Evolutionary conservation across 148 eudicot genomes (phyloP).

Genomic region (Vaccinium myrtillus): DNA sequence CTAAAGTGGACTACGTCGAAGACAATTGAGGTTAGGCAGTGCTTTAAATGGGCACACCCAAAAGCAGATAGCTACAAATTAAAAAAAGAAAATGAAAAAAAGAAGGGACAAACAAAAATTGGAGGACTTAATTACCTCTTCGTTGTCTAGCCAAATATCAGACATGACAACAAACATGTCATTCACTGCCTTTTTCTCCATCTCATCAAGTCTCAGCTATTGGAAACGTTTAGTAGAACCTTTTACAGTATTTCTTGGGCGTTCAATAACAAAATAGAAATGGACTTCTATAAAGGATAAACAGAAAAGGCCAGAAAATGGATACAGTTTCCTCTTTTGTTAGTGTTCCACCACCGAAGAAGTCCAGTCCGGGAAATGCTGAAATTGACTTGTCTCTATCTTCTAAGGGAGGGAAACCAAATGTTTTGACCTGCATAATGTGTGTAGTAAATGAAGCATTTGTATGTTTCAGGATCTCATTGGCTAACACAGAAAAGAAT

Average conservation of each 20-base stretch:
- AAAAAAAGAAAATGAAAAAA: neutral
- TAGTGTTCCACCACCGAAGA: conserved; percentile 73
- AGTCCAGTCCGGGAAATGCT: conserved; percentile 72
- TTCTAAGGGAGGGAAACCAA: conserved; percentile 96
- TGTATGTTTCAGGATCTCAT: conserved; percentile 10
- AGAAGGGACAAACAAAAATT: neutral
- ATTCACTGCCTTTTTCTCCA: conserved; percentile 73
- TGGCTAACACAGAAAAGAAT: neutral
- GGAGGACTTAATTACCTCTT: conserved; percentile 46
- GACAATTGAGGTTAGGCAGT: conserved; percentile 26
- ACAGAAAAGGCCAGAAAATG: conserved; percentile 14
- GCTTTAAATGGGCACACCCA: neutral
- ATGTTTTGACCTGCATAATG: conserved; percentile 74
- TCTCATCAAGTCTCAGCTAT: conserved; percentile 68
- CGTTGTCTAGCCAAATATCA: conserved; percentile 84
- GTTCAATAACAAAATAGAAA: neutral
- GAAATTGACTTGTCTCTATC: conserved; percentile 70
- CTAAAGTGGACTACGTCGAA: neutral
- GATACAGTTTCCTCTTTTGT: conserved; percentile 82
- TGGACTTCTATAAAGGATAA: neutral
- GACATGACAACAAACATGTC: conserved; percentile 93
- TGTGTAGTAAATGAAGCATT: neutral
- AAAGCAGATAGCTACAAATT: neutral
- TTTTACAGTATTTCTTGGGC: neutral
- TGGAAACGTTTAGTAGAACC: conserved; percentile 28